Evolutionary conservation across 352 stramenopile species (phyloP), one percentile per base, ranked within the genome.

Genomic region (Phytopythium oedochilum): DNA sequence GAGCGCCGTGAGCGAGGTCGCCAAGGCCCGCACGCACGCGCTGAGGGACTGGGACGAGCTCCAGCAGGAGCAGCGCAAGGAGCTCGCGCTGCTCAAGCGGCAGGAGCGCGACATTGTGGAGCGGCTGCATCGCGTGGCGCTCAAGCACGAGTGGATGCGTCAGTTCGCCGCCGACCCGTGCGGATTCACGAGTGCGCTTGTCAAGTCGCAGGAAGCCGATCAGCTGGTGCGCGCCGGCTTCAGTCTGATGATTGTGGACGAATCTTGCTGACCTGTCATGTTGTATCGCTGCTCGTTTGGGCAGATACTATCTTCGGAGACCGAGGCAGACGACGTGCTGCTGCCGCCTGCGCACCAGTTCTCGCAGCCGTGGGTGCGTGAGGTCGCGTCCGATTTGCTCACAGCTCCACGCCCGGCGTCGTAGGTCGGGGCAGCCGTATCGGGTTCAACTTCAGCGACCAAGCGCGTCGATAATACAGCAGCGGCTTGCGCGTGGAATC

Each of bases 341-440:
- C 61, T 88, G 14, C 81, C 78, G 0, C 70, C 75, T 39, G 52
- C 78, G 6, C 70, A 86, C 18, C 70, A 88, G 53, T 91, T 91
- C 53, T 67, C 67, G 22, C 81, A 91, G 60, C 76, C 78, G 5
- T 91, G 81, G 81, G 78, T 89, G 55, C 76, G 78, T 11, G 78
- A 82, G 44, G 51, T 82, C 38, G 71, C 45, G 18, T 52, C 45
- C 12, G 45, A 52, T 17, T 12, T 40, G 45, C 45, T 52, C 10
- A 52, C 29, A 8, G 28, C 28, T 10, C 28, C 45, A 22, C 45
- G 45, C 7, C 20, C 17, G 36, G 18, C 18, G 18, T 42, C 36
- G 36, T 42, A 42, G 36, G 18, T 42, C 2, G 36, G 32, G 17
- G 32, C 32, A n/a, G n/a, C n/a, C n/a, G n/a, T 36, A 39, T n/a